Percentiles rank a stretch among this genome's conserved stretches.
Conservation (phyloP, 306 rosid genomes). For the Nissolia schottii region DNA sequence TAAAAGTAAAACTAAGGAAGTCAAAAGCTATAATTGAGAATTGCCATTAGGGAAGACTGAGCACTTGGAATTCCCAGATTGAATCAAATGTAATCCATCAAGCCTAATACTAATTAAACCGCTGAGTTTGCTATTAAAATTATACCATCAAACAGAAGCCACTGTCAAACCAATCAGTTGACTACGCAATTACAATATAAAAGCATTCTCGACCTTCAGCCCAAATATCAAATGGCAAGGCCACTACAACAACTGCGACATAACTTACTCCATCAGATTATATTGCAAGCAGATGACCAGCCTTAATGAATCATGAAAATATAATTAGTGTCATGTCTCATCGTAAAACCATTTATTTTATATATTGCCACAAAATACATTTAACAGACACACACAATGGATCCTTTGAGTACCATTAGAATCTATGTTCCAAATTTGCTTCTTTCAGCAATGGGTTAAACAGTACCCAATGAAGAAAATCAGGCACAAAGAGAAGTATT, state of each 20-base stretch:
- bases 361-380: conserved; percentile 8
- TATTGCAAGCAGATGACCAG: conserved; percentile 14
- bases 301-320: conserved; percentile 7
- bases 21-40: conserved; percentile 10
- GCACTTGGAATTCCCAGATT: neutral
- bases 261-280: neutral
- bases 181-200: neutral
- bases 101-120: conserved; percentile 14
- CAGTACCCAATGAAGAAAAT: conserved; percentile 4
- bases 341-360: neutral
- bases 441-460: conserved; percentile 13
- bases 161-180: conserved; percentile 12
- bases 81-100: neutral
- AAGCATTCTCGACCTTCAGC: neutral
- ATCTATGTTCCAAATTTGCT: conserved; percentile 14
- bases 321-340: conserved; percentile 3
- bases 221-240: neutral
- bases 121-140: neutral
- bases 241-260: conserved; percentile 8
- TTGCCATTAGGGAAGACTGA: conserved; percentile 6
- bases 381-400: neutral
- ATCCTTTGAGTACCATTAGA: conserved; percentile 1
- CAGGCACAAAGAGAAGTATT: neutral
- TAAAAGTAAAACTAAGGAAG: conserved; percentile 15
- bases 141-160: neutral